Evolutionary conservation across 2,329 filamentous ascomycete species (phyloP).

Genomic region (Exophiala sp.): DNA sequence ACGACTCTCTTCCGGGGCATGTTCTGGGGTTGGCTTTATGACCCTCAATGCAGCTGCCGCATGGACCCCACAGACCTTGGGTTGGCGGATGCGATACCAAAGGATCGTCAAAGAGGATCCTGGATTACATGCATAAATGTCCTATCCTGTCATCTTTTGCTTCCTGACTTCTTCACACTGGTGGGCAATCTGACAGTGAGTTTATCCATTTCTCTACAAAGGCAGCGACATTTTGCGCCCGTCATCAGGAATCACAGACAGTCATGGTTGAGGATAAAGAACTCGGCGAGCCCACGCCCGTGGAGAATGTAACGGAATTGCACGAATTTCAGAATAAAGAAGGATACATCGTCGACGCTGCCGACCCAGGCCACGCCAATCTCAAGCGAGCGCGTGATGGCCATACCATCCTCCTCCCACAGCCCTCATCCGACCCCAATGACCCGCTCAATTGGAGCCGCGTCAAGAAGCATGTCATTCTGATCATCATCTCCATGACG

Average conservation of each 20-base stretch:
- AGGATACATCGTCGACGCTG: constrained; percentile 35
- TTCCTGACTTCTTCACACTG: too few relatives aligned
- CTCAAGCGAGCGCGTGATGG: constrained; percentile 36
- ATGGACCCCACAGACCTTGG: too few relatives aligned
- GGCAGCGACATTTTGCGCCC: too few relatives aligned
- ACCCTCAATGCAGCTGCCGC: too few relatives aligned
- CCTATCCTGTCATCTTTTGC: too few relatives aligned
- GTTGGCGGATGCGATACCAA: too few relatives aligned
- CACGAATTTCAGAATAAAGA: constrained; percentile 30
- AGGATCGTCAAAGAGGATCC: too few relatives aligned
- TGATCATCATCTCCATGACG: constrained; percentile 38
- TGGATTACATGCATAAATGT: too few relatives aligned
- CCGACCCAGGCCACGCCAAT: constrained; percentile 28
- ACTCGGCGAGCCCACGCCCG: constrained; percentile 3
- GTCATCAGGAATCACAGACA: not conserved
- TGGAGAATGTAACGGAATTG: constrained; percentile 18
- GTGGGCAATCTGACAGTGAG: too few relatives aligned
- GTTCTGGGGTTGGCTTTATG: not conserved
- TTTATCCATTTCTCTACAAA: too few relatives aligned
- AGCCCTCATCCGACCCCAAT: constrained; percentile 37
- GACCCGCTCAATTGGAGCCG: constrained; percentile 40
- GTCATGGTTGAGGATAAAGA: constrained; percentile 22
- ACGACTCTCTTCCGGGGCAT: constrained; percentile 1
- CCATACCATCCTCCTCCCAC: constrained; percentile 43
- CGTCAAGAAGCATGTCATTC: constrained; percentile 34